Evolutionary conservation across 257 asterid genomes (phyloP).

Genomic region (Fraxinus excelsior): DNA sequence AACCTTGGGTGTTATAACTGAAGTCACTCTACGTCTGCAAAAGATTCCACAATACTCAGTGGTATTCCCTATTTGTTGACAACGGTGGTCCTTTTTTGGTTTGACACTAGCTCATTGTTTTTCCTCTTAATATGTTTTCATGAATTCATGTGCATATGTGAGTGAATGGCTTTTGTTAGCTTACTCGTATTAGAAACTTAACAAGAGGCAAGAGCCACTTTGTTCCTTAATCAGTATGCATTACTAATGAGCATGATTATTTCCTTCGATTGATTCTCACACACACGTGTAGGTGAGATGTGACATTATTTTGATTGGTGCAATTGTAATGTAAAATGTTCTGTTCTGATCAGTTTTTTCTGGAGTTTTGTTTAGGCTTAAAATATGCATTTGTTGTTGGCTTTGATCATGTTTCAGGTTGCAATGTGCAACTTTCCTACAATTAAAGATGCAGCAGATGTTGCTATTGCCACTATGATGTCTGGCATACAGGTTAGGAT

Average conservation of each 20-base stretch:
- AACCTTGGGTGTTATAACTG: slow-evolving; percentile 93
- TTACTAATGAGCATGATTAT: background rate
- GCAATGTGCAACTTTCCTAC: slow-evolving; percentile 98
- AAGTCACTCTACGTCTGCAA: slow-evolving; percentile 92
- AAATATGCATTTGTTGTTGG: background rate
- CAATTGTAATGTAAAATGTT: background rate
- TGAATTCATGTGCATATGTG: slow-evolving; percentile 13
- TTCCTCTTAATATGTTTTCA: slow-evolving; percentile 1
- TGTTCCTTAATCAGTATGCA: background rate
- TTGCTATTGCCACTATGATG: slow-evolving; percentile 90
- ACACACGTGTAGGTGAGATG: background rate
- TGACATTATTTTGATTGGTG: background rate
- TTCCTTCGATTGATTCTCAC: background rate
- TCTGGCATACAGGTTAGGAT: slow-evolving; percentile 84
- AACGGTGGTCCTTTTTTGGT: slow-evolving; percentile 22
- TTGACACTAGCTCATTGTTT: background rate
- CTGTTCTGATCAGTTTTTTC: background rate
- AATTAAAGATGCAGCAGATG: slow-evolving; percentile 96
- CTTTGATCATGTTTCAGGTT: slow-evolving; percentile 51
- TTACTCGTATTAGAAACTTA: background rate
- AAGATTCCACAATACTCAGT: slow-evolving; percentile 81
- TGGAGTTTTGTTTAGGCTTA: background rate
- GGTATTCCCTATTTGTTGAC: slow-evolving; percentile 48
- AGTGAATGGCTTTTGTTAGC: background rate
- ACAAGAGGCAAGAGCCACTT: background rate